A percentile compares a stretch with the other conserved stretches of the same genome.
Conservation (phyloP, 192 early-diverging fungal genomes). For the Coemansia sp. region DNA sequence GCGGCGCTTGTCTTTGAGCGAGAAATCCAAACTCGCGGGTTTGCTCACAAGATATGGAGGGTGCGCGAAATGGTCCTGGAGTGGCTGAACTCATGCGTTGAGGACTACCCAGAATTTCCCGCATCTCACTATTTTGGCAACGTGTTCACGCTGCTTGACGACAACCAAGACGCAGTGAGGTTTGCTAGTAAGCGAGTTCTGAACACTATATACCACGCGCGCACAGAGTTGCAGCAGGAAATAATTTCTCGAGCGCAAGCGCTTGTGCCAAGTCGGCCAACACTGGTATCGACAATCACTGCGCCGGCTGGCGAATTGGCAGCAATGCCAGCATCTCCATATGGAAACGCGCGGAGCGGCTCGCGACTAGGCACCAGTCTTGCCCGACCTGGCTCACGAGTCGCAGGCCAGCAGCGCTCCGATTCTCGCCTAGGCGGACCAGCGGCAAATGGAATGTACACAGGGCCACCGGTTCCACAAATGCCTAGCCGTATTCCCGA, state of each 20-base stretch:
- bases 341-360: constrained; percentile 40
- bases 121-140: constrained; percentile 31
- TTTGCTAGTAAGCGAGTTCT: constrained; percentile 49
- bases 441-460: neutral
- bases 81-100: constrained; percentile 42
- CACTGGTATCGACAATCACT: constrained; percentile 42
- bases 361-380: constrained; percentile 37
- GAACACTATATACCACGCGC: constrained; percentile 48
- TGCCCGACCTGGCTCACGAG: constrained; percentile 44
- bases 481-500: constrained; percentile 7
- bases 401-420: constrained; percentile 22
- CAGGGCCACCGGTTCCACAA: constrained; percentile 21
- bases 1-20: constrained; percentile 39
- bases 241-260: constrained; percentile 32
- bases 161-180: constrained; percentile 54
- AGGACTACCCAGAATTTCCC: constrained; percentile 43
- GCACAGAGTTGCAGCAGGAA: constrained; percentile 45
- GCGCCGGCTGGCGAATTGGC: constrained; percentile 46
- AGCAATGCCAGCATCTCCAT: constrained; percentile 38
- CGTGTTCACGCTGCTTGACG: constrained; percentile 43
- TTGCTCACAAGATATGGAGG: constrained; percentile 51
- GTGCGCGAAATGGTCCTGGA: constrained; percentile 56
- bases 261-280: constrained; percentile 27
- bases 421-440: constrained; percentile 31
- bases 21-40: constrained; percentile 50